Evolutionary conservation across 805 yeast species (phyloP).

Genomic region (Hagleromyces aurorensis): DNA sequence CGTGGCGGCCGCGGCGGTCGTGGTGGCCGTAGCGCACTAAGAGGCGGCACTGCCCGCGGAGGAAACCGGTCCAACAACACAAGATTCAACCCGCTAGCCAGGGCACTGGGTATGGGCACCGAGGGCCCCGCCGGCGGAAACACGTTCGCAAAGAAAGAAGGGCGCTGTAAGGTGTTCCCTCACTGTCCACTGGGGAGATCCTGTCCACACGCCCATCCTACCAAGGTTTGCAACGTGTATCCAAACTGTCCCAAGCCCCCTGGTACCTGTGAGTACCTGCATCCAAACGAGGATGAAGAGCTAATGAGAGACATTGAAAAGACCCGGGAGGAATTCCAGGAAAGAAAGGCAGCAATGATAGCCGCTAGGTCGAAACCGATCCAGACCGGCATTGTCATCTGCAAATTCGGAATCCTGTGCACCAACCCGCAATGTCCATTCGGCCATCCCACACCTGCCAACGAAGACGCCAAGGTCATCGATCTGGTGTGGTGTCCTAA

Average conservation of each 20-base stretch:
- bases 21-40: slow-evolving; percentile 16
- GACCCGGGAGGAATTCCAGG: slow-evolving; percentile 44
- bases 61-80: slow-evolving; percentile 23
- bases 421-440: slow-evolving; percentile 74
- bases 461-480: slow-evolving; percentile 60
- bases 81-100: slow-evolving; percentile 34
- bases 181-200: slow-evolving; percentile 54
- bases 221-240: slow-evolving; percentile 61
- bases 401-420: slow-evolving; percentile 73
- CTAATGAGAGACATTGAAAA: slow-evolving; percentile 61
- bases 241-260: slow-evolving; percentile 74
- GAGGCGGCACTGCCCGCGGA: slow-evolving; percentile 12
- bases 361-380: slow-evolving; percentile 32
- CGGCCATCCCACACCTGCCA: slow-evolving; percentile 89
- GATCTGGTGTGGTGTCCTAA: slow-evolving; percentile 69
- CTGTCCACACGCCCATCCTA: slow-evolving; percentile 76
- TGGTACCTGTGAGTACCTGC: slow-evolving; percentile 77
- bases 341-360: slow-evolving; percentile 34
- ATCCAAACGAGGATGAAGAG: slow-evolving; percentile 77
- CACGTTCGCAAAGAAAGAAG: slow-evolving; percentile 43
- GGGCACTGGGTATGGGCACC: slow-evolving; percentile 30
- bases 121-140: slow-evolving; percentile 22
- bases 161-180: slow-evolving; percentile 66
- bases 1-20: slow-evolving; percentile 18
- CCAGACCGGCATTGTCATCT: slow-evolving; percentile 47